Conservation (phyloP, 306 rosid genomes). For the Crotalaria pallida region DNA sequence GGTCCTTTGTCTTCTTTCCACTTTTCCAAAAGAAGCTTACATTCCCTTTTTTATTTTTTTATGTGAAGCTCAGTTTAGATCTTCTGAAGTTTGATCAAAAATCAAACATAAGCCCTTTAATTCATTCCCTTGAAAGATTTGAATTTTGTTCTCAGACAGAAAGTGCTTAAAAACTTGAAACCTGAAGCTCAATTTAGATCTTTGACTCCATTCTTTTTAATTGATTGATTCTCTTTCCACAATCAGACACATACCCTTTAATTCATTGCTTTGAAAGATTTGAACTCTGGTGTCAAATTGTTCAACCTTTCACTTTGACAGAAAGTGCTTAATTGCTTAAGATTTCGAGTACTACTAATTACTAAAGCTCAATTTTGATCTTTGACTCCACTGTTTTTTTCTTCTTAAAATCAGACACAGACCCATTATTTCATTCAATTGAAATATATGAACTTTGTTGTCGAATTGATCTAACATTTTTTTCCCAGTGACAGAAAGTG, state of each 20-base stretch:
- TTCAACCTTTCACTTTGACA: background rate
- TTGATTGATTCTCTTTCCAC: background rate
- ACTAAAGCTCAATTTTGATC: too few relatives aligned
- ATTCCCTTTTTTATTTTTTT: background rate
- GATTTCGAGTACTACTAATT: too few relatives aligned
- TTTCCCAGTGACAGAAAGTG: background rate
- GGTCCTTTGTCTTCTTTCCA: conserved; percentile 33
- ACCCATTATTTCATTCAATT: background rate
- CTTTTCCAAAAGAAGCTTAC: conserved; percentile 13
- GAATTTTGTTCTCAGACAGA: background rate
- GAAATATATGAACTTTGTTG: background rate
- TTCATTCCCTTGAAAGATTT: background rate
- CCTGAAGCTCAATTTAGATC: conserved; percentile 15
- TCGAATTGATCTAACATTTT: background rate
- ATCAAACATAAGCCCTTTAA: background rate
- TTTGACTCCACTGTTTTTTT: background rate
- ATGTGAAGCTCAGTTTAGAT: too few relatives aligned
- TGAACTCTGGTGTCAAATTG: background rate
- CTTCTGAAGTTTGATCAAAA: background rate
- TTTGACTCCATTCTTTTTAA: background rate
- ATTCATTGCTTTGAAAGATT: background rate
- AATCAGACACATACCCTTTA: background rate
- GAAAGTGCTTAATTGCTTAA: background rate
- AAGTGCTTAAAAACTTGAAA: background rate
- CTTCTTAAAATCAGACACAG: background rate